Percentiles rank a stretch among this genome's conserved stretches.
These are phyloP conservation scores for Serendipita sp. DNA, from an alignment of 768 basidiomycete species.

Conservation along the genomic window DNA sequence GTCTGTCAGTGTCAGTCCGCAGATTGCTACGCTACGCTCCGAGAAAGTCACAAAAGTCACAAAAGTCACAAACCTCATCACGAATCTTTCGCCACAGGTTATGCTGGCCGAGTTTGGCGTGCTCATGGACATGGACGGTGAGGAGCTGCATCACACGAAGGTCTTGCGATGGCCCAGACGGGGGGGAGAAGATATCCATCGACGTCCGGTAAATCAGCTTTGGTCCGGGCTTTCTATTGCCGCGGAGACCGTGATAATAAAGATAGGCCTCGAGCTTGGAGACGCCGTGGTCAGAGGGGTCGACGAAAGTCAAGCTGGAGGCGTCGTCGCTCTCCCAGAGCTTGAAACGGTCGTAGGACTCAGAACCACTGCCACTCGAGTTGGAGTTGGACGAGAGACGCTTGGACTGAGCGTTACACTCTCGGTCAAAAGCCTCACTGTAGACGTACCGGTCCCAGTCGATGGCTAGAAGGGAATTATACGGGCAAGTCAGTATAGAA, in stretches of 20 bases:
- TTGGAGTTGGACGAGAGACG: no score
- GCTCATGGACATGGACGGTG: slow-evolving; percentile 15
- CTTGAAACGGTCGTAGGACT: no score
- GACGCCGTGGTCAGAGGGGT: slow-evolving; percentile 13
- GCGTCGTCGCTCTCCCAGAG: no score
- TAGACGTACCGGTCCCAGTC: no score
- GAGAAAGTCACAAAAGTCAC: slow-evolving; percentile 15
- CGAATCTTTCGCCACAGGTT: slow-evolving; percentile 21
- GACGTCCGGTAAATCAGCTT: slow-evolving; percentile 25
- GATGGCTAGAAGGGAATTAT: no score
- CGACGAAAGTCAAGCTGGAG: slow-evolving; percentile 1
- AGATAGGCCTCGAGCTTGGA: slow-evolving; percentile 19
- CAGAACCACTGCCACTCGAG: no score
- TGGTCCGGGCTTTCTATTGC: slow-evolving; percentile 19
- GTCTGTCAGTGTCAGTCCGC: slow-evolving; percentile 18
- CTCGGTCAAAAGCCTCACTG: no score
- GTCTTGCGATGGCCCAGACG: slow-evolving; percentile 18
- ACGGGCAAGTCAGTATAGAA: no score
- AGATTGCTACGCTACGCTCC: slow-evolving; percentile 5
- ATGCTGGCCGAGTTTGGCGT: slow-evolving; percentile 18
- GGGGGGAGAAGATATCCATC: slow-evolving; percentile 18
- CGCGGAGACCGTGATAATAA: slow-evolving; percentile 21
- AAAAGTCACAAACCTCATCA: slow-evolving; percentile 21
- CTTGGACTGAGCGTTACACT: no score
- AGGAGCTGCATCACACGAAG: slow-evolving; percentile 20